A percentile compares a stretch with the other conserved stretches of the same genome.
These are phyloP conservation scores for Nemania serpens DNA, from an alignment of 2,329 filamentous ascomycete species.

Conservation along the genomic window DNA sequence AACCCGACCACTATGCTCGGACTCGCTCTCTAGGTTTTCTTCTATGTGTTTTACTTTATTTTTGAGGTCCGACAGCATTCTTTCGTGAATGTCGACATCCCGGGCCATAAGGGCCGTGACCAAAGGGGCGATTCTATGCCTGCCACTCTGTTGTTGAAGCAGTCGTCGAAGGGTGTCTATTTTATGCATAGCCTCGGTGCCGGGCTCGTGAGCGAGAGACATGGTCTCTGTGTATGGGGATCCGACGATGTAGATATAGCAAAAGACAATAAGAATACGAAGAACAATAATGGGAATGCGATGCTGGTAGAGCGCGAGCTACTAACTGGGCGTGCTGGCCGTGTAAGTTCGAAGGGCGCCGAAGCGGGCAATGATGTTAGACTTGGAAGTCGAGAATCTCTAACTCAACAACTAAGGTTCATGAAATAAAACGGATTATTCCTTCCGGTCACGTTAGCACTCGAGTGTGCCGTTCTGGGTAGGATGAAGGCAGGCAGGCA, in stretches of 20 bases:
- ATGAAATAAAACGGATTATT: not conserved
- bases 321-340: not conserved
- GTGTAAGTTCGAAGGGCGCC: not conserved
- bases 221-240: constrained; percentile 9
- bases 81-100: constrained; percentile 26
- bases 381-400: not conserved
- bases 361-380: not conserved
- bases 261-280: too few relatives aligned
- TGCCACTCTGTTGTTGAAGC: constrained; percentile 26
- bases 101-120: constrained; percentile 29
- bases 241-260: not conserved
- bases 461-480: not conserved
- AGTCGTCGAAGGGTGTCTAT: constrained; percentile 17
- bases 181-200: constrained; percentile 13
- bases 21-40: not conserved
- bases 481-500: not conserved
- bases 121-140: constrained; percentile 24
- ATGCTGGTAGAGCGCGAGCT: not conserved
- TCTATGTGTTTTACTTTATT: constrained; percentile 7
- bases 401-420: not conserved
- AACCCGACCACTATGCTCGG: not conserved
- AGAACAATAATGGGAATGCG: not conserved
- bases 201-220: constrained; percentile 20
- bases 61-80: constrained; percentile 10
- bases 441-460: not conserved